Conservation (phyloP, 225 moss, liverwort and hornwort species). For the Straminergon stramineum region DNA sequence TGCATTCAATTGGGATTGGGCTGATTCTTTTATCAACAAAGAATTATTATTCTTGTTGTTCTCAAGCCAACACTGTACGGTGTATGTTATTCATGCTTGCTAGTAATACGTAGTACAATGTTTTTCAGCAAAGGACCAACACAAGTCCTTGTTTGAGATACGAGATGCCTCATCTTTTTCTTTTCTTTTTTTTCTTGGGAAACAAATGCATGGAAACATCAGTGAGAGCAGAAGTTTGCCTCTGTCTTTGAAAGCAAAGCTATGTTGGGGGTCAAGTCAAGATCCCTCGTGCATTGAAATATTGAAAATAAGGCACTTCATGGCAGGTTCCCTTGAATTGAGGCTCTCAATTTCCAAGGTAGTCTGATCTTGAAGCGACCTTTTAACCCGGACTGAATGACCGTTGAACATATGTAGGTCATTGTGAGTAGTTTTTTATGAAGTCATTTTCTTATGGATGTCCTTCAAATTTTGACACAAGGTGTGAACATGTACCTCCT, state of each 20-base stretch:
- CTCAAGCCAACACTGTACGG: too few species aligned
- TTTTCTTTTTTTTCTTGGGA: background rate
- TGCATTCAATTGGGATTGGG: background rate
- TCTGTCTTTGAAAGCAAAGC: background rate
- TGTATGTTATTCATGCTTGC: background rate
- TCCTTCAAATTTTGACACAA: too few species aligned
- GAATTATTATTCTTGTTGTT: background rate
- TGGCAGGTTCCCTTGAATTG: background rate
- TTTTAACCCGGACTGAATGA: too few species aligned
- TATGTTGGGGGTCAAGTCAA: background rate
- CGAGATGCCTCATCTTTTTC: background rate
- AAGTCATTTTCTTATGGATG: too few species aligned
- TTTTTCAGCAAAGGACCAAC: background rate
- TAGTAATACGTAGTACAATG: background rate
- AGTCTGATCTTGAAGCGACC: too few species aligned
- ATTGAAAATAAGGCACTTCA: background rate
- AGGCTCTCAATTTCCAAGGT: background rate
- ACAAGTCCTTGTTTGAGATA: background rate
- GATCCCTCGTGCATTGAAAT: background rate
- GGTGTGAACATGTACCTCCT: too few species aligned
- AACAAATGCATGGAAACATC: background rate
- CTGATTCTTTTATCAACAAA: background rate
- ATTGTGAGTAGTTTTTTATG: too few species aligned
- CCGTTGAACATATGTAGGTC: too few species aligned
- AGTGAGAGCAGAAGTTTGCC: background rate